Percentiles rank a stretch among this genome's conserved stretches.
These are phyloP conservation scores for Sphaerulina populicola DNA, from an alignment of 2,329 filamentous ascomycete species.

Conservation along the genomic window DNA sequence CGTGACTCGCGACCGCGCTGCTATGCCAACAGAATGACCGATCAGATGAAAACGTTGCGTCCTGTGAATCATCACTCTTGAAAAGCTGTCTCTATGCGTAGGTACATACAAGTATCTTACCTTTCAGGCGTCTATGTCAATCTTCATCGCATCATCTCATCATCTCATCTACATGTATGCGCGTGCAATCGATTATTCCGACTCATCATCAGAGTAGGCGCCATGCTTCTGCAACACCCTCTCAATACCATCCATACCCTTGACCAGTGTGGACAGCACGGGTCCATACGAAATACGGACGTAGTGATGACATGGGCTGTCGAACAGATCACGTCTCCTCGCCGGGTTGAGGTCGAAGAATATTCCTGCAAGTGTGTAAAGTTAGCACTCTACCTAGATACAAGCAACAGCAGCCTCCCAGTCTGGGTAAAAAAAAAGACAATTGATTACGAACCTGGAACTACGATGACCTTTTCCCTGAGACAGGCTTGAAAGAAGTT, in stretches of 20 bases:
- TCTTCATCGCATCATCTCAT: background rate
- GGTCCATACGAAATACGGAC: conserved; percentile 79
- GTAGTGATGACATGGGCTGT: conserved; percentile 87
- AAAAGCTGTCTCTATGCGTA: too few relatives aligned
- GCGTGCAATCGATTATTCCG: background rate
- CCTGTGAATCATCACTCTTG: too few relatives aligned
- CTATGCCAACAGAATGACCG: too few relatives aligned
- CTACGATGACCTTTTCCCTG: conserved; percentile 89
- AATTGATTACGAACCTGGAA: conserved; percentile 54
- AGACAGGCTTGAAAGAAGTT: conserved; percentile 96
- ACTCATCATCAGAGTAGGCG: conserved; percentile 1
- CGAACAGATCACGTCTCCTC: conserved; percentile 81
- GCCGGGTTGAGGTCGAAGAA: conserved; percentile 96
- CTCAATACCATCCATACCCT: conserved; percentile 77
- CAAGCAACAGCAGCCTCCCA: background rate
- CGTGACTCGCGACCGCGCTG: background rate
- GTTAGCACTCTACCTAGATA: background rate
- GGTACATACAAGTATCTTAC: background rate
- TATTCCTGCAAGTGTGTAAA: conserved; percentile 44
- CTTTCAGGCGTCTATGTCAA: background rate
- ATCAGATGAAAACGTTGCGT: too few relatives aligned
- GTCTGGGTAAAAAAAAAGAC: background rate
- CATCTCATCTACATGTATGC: background rate
- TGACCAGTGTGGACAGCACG: conserved; percentile 67
- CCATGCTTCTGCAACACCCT: conserved; percentile 62